Percentiles rank a stretch among this genome's conserved stretches.
Conservation (phyloP, 1,284 basidiomycete genomes). For the Agroathelia rolfsii region DNA sequence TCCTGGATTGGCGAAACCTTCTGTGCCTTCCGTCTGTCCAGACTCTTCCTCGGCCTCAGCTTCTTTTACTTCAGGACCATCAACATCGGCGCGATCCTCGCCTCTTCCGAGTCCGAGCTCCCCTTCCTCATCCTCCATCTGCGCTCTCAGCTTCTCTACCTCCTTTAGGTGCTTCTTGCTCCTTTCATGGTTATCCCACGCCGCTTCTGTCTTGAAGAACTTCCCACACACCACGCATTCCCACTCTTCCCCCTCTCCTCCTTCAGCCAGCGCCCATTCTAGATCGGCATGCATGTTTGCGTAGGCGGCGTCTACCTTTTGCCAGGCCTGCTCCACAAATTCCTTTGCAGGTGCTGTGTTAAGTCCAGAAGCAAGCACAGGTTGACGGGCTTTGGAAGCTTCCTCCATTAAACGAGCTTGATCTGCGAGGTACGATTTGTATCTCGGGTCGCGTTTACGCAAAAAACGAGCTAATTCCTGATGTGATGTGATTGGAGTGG, state of each 20-base stretch:
- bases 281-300: slow-evolving; percentile 51
- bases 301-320: slow-evolving; percentile 40
- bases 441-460: slow-evolving; percentile 90
- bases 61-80: slow-evolving; percentile 10
- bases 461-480: slow-evolving; percentile 81
- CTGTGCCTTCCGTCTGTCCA: no score
- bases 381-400: slow-evolving; percentile 21
- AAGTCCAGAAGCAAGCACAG: no score
- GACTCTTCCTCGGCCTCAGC: slow-evolving; percentile 11
- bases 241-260: slow-evolving; percentile 70
- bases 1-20: no score
- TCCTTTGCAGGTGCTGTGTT: slow-evolving; percentile 17
- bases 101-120: slow-evolving; percentile 38
- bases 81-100: slow-evolving; percentile 18
- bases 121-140: slow-evolving; percentile 75
- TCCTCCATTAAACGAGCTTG: slow-evolving; percentile 30
- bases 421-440: slow-evolving; percentile 60
- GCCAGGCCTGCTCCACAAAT: slow-evolving; percentile 80
- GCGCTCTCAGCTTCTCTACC: slow-evolving; percentile 60
- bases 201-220: slow-evolving; percentile 84
- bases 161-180: slow-evolving; percentile 93
- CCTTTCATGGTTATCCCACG: slow-evolving; percentile 94
- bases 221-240: slow-evolving; percentile 97
- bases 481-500: no score
- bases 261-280: slow-evolving; percentile 63